Evolutionary conservation across 495 filamentous ascomycete species (phyloP).

Genomic region (Parachaetomium inaequale): DNA sequence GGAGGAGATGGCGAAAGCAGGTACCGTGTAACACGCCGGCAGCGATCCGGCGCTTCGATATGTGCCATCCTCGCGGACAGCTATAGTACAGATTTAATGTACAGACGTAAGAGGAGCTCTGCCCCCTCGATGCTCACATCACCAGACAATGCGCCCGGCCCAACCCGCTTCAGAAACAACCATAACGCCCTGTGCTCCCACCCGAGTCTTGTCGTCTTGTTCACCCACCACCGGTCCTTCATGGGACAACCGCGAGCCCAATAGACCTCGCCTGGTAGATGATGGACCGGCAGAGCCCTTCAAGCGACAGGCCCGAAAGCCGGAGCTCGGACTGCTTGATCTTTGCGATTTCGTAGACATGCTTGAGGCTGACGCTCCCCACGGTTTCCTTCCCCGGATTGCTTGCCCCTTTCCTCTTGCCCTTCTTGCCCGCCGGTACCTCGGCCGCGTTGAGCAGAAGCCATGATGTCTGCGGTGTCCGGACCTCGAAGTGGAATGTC

Average conservation of each 20-base stretch:
- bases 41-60: neutral
- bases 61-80: neutral
- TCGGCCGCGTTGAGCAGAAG: constrained; percentile 82
- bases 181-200: constrained; percentile 27
- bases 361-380: constrained; percentile 85
- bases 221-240: constrained; percentile 13
- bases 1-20: neutral
- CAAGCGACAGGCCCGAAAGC: constrained; percentile 71
- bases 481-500: constrained; percentile 87
- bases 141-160: neutral
- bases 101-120: constrained; percentile 1
- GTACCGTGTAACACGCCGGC: no score
- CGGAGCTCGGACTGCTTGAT: constrained; percentile 87
- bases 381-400: constrained; percentile 73
- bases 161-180: constrained; percentile 23
- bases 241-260: constrained; percentile 77
- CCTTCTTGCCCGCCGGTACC: constrained; percentile 65
- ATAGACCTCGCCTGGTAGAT: constrained; percentile 86
- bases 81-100: constrained; percentile 11
- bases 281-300: constrained; percentile 80
- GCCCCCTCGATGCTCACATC: constrained; percentile 4
- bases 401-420: constrained; percentile 72
- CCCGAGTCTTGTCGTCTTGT: neutral
- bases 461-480: constrained; percentile 87
- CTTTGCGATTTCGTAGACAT: constrained; percentile 96